Base-by-base conservation (phyloP, 768 basidiomycete species). In the Cystobasidium tubakii region DNA sequence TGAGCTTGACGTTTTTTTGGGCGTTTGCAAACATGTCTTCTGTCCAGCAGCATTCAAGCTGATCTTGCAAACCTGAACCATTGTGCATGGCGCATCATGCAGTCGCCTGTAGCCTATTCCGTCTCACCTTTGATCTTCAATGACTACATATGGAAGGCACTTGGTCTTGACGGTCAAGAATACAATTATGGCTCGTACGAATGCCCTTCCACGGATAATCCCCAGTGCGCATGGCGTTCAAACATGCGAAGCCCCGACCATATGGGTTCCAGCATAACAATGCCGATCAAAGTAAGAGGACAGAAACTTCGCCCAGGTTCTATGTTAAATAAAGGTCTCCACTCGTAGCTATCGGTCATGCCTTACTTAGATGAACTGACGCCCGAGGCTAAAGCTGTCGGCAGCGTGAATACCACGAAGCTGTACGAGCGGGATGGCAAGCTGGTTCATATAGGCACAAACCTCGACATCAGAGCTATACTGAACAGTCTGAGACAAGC, bases 241-340 rank as follows among this genome's bases (percentile, higher is more conserved):
- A 65, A 65, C n/a, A 34, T 65, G 39, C 10, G 39, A 46, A 36
- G 25, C 6, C 39, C 31, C 7, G 44, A 65, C 39, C 44, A 42
- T 23, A 42, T 65, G 44, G 63, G 63, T 4, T 25, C 27, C 31
- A 42, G 63, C 63, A 42, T 65, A 27, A 65, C 63, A 10, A 65
- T 65, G 63, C 63, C 63, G 4, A 65, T 65, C 63, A 65, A 65
- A 23, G 57, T 60, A 60, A 60, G 15, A 29, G 29, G 33, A 60
- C 7, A 27, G 57, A 25, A 12, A 50, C n/a, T 15, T 50, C 42
- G n/a, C 17, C 7, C 42, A 42, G 42, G 17, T 42, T 7, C 17
- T 42, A 7, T 7, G 9, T 42, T 17, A 7, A 17, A 42, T 17
- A 42, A 7, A 42, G 42, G 7, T 19, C 7, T 50, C 15, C 29